Evolutionary conservation across 352 stramenopile species (phyloP).

Genomic region (Phytophthora hibernalis): DNA sequence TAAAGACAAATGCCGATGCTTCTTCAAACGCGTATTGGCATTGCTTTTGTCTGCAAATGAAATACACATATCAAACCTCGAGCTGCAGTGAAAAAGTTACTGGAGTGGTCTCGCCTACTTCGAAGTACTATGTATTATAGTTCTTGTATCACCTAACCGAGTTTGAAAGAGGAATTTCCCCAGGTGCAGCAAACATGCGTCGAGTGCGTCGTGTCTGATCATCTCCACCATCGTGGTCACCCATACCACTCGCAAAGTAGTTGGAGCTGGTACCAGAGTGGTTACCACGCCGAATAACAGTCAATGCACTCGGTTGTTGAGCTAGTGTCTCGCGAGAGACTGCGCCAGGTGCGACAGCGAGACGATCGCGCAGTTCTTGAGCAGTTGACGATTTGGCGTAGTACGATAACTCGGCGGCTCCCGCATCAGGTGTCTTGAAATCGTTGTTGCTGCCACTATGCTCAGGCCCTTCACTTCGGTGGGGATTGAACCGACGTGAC

Average conservation of each 20-base stretch:
- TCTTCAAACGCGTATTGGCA: no score
- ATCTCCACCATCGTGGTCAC: slow-evolving; percentile 31
- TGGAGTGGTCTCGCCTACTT: no score
- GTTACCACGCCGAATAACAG: slow-evolving; percentile 24
- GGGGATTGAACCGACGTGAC: slow-evolving; percentile 45
- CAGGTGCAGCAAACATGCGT: slow-evolving; percentile 54
- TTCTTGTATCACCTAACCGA: slow-evolving; percentile 44
- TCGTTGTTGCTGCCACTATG: slow-evolving; percentile 26
- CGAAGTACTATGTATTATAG: no score
- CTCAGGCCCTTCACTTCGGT: slow-evolving; percentile 40
- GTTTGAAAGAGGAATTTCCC: slow-evolving; percentile 57
- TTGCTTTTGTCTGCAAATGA: no score
- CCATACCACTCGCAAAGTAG: slow-evolving; percentile 54
- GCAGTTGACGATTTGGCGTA: slow-evolving; percentile 44
- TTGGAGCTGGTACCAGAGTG: slow-evolving; percentile 33
- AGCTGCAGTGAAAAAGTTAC: no score
- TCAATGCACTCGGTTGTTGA: slow-evolving; percentile 28
- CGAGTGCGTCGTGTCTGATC: slow-evolving; percentile 46
- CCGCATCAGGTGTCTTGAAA: slow-evolving; percentile 14
- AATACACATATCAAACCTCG: no score
- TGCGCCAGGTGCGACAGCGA: slow-evolving; percentile 49
- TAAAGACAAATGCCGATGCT: no score
- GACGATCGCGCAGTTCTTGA: slow-evolving; percentile 50
- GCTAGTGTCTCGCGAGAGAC: slow-evolving; percentile 46
- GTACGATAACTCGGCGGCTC: slow-evolving; percentile 52